Conservation (phyloP, 345 rosid genomes). For the Citrus unshiu region DNA sequence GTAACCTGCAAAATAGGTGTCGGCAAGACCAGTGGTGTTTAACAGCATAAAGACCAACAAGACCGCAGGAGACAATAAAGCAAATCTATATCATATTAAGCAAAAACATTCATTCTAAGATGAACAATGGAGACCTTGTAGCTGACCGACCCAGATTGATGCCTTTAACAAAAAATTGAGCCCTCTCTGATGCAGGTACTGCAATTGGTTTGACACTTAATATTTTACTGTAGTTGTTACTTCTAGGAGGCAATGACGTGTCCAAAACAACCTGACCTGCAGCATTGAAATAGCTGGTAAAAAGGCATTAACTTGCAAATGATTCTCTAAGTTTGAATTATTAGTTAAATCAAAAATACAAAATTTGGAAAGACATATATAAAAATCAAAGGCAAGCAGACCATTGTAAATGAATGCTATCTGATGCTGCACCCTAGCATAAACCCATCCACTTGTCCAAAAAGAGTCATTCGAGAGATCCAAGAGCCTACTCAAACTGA, state of each 20-base stretch:
- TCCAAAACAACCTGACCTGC: constrained; percentile 87
- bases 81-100: constrained; percentile 5
- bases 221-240: constrained; percentile 53
- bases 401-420: constrained; percentile 78
- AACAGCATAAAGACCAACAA: neutral
- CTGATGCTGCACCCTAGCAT: constrained; percentile 68
- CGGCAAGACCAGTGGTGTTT: neutral
- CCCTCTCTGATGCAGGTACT: constrained; percentile 50
- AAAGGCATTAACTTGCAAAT: constrained; percentile 15
- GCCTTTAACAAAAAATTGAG: constrained; percentile 75
- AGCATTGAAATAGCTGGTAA: constrained; percentile 18
- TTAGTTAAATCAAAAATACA: neutral
- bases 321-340: neutral
- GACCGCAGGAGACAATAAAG: neutral
- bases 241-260: constrained; percentile 57
- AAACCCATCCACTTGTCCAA: constrained; percentile 94
- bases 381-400: constrained; percentile 28
- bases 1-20: constrained; percentile 48
- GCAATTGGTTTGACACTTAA: constrained; percentile 78
- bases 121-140: constrained; percentile 50
- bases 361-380: neutral
- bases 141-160: constrained; percentile 63
- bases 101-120: constrained; percentile 9
- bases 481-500: constrained; percentile 77
- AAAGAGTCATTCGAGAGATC: constrained; percentile 67